Evolutionary conservation across 1,284 basidiomycete genomes (phyloP).

Genomic region (Thelephora terrestris): DNA sequence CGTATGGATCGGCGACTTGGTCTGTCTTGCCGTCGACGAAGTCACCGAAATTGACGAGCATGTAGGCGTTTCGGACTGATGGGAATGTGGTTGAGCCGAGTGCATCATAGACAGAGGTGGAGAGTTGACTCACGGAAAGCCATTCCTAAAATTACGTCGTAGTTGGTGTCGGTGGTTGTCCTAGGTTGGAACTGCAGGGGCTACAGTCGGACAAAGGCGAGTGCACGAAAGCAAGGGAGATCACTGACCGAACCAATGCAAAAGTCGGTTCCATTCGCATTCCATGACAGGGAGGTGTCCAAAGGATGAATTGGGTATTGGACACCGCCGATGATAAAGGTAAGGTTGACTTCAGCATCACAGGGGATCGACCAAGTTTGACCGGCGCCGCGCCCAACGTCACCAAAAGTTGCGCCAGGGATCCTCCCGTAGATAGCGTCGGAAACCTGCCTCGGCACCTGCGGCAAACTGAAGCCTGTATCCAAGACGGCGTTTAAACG

Average conservation of each 20-base stretch:
- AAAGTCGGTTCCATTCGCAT: constrained; percentile 38
- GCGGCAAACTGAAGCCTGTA: constrained; percentile 59
- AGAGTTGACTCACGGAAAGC: constrained; percentile 48
- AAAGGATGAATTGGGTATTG: constrained; percentile 52
- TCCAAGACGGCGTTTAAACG: constrained; percentile 50
- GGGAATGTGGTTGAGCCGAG: constrained; percentile 3
- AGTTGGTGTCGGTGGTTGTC: constrained; percentile 27
- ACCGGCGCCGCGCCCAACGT: constrained; percentile 31
- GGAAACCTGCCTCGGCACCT: constrained; percentile 47
- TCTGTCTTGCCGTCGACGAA: constrained; percentile 31
- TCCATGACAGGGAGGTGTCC: constrained; percentile 38
- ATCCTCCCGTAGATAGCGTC: constrained; percentile 47
- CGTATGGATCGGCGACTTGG: constrained; percentile 36
- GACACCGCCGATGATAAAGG: constrained; percentile 45
- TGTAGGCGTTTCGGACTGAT: constrained; percentile 60
- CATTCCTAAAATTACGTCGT: constrained; percentile 75
- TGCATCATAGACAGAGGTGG: not conserved
- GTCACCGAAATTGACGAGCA: constrained; percentile 51
- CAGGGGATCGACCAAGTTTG: constrained; percentile 51
- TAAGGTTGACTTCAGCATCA: constrained; percentile 46
- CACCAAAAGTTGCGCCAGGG: constrained; percentile 36
- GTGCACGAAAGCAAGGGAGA: not conserved
- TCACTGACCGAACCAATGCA: constrained; percentile 53
- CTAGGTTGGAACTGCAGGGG: constrained; percentile 57
- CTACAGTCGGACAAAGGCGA: not conserved